Percentiles rank a stretch among this genome's conserved stretches.
These are phyloP conservation scores for Fomitopsis schrenkii DNA, from an alignment of 1,284 basidiomycete genomes.

Conservation along the genomic window DNA sequence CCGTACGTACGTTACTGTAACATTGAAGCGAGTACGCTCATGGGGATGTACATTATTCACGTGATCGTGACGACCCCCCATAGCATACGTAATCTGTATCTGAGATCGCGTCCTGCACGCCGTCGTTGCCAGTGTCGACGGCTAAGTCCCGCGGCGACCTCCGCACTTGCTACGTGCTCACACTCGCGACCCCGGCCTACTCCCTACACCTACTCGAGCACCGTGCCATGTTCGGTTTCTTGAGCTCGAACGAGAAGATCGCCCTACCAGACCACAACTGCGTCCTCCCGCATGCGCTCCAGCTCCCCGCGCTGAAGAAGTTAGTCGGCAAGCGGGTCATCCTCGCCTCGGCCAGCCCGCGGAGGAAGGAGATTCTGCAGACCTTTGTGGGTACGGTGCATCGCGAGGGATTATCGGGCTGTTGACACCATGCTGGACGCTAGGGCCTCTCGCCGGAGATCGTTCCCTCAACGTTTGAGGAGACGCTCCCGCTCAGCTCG, in stretches of 20 bases:
- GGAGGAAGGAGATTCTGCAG: constrained; percentile 82
- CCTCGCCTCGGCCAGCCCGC: constrained; percentile 82
- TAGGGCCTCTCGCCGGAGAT: constrained; percentile 87
- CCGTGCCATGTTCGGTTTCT: constrained; percentile 20
- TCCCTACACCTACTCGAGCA: neutral
- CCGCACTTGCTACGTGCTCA: too few species aligned
- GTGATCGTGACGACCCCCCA: too few species aligned
- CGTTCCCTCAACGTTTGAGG: constrained; percentile 85
- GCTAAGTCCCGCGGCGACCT: too few species aligned
- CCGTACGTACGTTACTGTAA: too few species aligned
- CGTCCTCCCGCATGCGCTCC: constrained; percentile 71
- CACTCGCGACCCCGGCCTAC: neutral
- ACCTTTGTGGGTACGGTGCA: constrained; percentile 55
- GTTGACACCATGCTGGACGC: constrained; percentile 2
- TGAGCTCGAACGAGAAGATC: constrained; percentile 20
- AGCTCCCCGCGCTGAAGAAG: constrained; percentile 66
- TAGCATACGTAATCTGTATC: too few species aligned
- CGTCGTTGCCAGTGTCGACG: too few species aligned
- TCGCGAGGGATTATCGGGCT: constrained; percentile 1
- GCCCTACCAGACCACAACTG: constrained; percentile 27
- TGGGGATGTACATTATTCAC: too few species aligned
- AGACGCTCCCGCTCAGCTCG: constrained; percentile 67
- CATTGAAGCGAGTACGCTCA: too few species aligned
- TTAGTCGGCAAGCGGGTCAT: constrained; percentile 74
- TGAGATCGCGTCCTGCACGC: too few species aligned